Evolutionary conservation across 495 filamentous ascomycete genomes (phyloP), one percentile per base, ranked within the genome.

Genomic region (Antarctomyces pellizariae): DNA sequence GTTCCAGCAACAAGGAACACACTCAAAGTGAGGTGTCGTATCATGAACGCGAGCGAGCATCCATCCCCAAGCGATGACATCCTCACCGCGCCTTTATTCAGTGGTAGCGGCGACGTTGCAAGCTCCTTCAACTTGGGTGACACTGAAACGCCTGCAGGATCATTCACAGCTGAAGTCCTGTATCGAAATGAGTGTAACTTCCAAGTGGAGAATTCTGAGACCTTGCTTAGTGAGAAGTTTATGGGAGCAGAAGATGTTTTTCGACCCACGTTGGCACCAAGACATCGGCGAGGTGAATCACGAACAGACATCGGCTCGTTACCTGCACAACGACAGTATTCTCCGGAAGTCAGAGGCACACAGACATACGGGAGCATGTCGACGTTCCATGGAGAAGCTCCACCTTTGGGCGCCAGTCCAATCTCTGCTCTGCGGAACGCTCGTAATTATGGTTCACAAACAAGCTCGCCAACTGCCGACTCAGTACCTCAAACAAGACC

Each of bases 351-450:
- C 1, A 75, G 78, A 43, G 62, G 59, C 19, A 69, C 71, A 34
- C 76, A 75, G 36, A 76, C 83, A 14, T 93, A 92, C 39, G 86
- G 86, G 19, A 92, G 82, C 39, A 41, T 93, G 31, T 89, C 80
- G 2, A 92, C 84, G 3, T 93, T 84, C 39, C 86, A 92, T 46
- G 75, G 82, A 28, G 64, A 70, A 25, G 78, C 68, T 21, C 64
- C 66, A 20, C 62, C 72, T 2, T 46, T 65, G 5, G 74, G 75
- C 10, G 71, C 82, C 18, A 91, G 83, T 39, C 83, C 83, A 10
- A 68, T 93, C 16, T 80, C 83, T 25, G 75, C 82, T 2, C 60
- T 93, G 14, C 67, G 75, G 33, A 67, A 69, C 9, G 71, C 70
- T 7, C 57, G 54, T 14, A 52, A 55, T 1, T 46, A 58, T 10